Evolutionary conservation across 2,329 filamentous ascomycete genomes (phyloP).

Genomic region (Fusarium musae): DNA sequence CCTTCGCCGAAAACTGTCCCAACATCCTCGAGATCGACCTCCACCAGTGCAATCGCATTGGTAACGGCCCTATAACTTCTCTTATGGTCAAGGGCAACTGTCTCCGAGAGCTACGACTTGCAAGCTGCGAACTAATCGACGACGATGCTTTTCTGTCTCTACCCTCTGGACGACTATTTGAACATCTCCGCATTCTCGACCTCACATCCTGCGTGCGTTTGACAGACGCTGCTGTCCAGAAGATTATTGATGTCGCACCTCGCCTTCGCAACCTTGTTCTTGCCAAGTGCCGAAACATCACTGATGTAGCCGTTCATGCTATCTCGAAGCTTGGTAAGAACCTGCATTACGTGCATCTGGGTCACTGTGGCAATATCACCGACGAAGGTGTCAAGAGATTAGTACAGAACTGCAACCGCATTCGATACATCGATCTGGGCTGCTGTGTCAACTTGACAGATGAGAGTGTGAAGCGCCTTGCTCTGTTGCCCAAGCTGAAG

Average conservation of each 20-base stretch:
- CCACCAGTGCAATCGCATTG: constrained; percentile 83
- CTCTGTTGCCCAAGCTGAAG: constrained; percentile 90
- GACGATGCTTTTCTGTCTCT: constrained; percentile 89
- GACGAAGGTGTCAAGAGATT: constrained; percentile 87
- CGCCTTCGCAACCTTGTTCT: constrained; percentile 92
- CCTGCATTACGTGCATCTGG: constrained; percentile 94
- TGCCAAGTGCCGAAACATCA: constrained; percentile 93
- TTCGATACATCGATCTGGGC: constrained; percentile 97
- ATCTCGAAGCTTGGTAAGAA: constrained; percentile 95
- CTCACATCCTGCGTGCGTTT: constrained; percentile 88
- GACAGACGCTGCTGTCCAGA: constrained; percentile 87
- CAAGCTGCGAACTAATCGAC: constrained; percentile 84
- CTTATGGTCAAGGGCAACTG: constrained; percentile 82
- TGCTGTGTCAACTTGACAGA: constrained; percentile 93
- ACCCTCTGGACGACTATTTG: constrained; percentile 75
- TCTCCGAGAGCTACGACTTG: constrained; percentile 89
- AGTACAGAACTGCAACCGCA: constrained; percentile 88
- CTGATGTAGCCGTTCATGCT: constrained; percentile 85
- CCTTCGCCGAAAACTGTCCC: constrained; percentile 87
- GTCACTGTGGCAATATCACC: constrained; percentile 91
- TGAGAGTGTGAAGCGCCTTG: constrained; percentile 83
- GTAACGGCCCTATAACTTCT: constrained; percentile 83
- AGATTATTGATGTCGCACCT: constrained; percentile 87
- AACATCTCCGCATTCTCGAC: constrained; percentile 92
- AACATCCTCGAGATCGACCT: constrained; percentile 97